Conservation (phyloP, 2,329 filamentous ascomycete species). For the Pestalotiopsis sp. region DNA sequence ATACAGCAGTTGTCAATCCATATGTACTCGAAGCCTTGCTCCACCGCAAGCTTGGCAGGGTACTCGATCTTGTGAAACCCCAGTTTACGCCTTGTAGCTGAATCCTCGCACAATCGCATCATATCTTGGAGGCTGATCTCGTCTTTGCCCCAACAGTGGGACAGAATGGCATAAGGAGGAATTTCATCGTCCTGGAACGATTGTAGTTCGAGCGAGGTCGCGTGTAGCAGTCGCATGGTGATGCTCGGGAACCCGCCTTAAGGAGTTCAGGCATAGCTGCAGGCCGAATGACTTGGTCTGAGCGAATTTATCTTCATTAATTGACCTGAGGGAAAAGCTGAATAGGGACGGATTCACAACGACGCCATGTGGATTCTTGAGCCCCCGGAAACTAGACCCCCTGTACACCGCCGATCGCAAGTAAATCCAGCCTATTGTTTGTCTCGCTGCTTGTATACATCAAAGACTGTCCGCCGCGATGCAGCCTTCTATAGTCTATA, state of each 20-base stretch:
- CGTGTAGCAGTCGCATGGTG: not conserved
- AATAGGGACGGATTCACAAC: not conserved
- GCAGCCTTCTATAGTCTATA: too few species aligned
- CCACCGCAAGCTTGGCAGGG: not conserved
- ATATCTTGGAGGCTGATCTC: not conserved
- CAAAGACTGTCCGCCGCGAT: too few species aligned
- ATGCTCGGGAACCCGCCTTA: not conserved
- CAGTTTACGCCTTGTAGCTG: not conserved
- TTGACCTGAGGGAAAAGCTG: not conserved
- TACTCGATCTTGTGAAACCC: not conserved
- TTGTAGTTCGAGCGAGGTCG: not conserved
- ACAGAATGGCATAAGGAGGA: not conserved
- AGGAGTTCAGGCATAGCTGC: not conserved
- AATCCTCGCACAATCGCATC: not conserved
- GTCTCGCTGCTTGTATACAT: too few species aligned
- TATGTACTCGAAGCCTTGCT: not conserved
- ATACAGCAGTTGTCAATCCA: not conserved
- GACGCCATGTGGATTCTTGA: too few species aligned
- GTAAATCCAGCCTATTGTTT: too few species aligned
- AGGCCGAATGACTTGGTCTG: not conserved
- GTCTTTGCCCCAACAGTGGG: not conserved
- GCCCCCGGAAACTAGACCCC: too few species aligned
- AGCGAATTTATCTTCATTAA: not conserved
- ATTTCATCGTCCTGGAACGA: not conserved
- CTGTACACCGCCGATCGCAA: not conserved